A percentile compares a stretch with the other conserved stretches of the same genome.
These are phyloP conservation scores for Hypholoma sublateritium DNA, from an alignment of 768 basidiomycete species.

Conservation along the genomic window DNA sequence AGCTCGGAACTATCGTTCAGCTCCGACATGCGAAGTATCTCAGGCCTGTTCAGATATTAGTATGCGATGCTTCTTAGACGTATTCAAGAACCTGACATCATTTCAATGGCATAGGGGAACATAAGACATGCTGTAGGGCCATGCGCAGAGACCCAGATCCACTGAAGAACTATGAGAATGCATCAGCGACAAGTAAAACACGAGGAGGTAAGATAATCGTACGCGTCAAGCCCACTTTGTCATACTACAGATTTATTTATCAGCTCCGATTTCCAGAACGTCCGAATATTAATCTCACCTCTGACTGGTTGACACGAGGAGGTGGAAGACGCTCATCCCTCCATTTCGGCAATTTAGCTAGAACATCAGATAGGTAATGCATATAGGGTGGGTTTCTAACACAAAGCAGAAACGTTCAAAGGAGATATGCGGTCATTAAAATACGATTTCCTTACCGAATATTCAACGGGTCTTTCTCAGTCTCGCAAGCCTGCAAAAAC, in stretches of 20 bases:
- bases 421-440: not conserved
- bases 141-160: slow-evolving; percentile 79
- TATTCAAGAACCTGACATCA: slow-evolving; percentile 58
- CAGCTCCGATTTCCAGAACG: not conserved
- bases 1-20: slow-evolving; percentile 83
- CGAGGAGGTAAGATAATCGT: slow-evolving; percentile 21
- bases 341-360: slow-evolving; percentile 63
- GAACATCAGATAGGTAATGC: slow-evolving; percentile 53
- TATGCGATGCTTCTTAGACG: slow-evolving; percentile 5
- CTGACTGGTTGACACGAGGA: slow-evolving; percentile 82
- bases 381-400: slow-evolving; percentile 56
- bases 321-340: slow-evolving; percentile 78
- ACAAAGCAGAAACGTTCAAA: slow-evolving; percentile 5
- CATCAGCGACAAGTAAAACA: slow-evolving; percentile 4
- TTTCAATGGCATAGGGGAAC: slow-evolving; percentile 73
- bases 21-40: slow-evolving; percentile 88
- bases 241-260: slow-evolving; percentile 51
- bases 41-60: slow-evolving; percentile 53
- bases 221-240: slow-evolving; percentile 88
- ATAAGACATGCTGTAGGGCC: slow-evolving; percentile 71
- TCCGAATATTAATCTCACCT: slow-evolving; percentile 33
- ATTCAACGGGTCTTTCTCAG: slow-evolving; percentile 54
- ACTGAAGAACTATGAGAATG: slow-evolving; percentile 61
- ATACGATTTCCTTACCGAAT: slow-evolving; percentile 43
- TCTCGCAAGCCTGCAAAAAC: slow-evolving; percentile 56